These are phyloP conservation scores for Paxillus involutus DNA, from an alignment of 768 basidiomycete genomes.

Conservation along the genomic window DNA sequence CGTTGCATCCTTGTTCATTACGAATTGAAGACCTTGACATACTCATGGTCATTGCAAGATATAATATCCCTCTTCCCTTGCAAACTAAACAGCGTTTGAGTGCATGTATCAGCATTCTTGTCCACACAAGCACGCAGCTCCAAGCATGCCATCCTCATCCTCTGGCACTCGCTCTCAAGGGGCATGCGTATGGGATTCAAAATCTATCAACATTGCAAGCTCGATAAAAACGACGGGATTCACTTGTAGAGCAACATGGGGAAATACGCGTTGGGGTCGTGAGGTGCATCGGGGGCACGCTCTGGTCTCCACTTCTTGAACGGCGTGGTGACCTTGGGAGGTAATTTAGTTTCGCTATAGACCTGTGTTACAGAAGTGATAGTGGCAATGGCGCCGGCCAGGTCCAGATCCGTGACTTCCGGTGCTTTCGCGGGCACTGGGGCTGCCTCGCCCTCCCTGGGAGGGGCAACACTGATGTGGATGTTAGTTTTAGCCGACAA, in stretches of 20 bases:
- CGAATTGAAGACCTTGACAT: too few species aligned
- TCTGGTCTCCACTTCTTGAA: conserved; percentile 75
- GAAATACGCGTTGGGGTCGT: conserved; percentile 80
- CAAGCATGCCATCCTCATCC: too few species aligned
- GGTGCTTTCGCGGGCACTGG: conserved; percentile 46
- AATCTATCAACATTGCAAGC: conserved; percentile 13
- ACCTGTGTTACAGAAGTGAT: conserved; percentile 56
- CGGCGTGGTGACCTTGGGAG: conserved; percentile 69
- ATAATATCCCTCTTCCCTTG: too few species aligned
- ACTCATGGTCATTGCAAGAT: too few species aligned
- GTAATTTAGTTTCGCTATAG: conserved; percentile 64
- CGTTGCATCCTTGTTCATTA: too few species aligned
- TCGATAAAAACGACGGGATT: not conserved
- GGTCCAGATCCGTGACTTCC: conserved; percentile 59
- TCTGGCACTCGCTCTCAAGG: not conserved
- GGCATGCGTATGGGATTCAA: conserved; percentile 33
- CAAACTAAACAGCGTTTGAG: not conserved
- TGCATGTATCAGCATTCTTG: not conserved
- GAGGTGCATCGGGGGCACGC: conserved; percentile 75
- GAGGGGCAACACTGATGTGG: conserved; percentile 51
- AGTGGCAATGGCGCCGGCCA: conserved; percentile 71
- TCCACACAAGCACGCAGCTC: not conserved
- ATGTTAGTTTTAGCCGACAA: conserved; percentile 7
- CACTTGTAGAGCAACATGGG: conserved; percentile 72
- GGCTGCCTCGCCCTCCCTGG: conserved; percentile 39